These are phyloP conservation scores for Epichloe elymi DNA, from an alignment of 2,329 filamentous ascomycete species.

Conservation along the genomic window DNA sequence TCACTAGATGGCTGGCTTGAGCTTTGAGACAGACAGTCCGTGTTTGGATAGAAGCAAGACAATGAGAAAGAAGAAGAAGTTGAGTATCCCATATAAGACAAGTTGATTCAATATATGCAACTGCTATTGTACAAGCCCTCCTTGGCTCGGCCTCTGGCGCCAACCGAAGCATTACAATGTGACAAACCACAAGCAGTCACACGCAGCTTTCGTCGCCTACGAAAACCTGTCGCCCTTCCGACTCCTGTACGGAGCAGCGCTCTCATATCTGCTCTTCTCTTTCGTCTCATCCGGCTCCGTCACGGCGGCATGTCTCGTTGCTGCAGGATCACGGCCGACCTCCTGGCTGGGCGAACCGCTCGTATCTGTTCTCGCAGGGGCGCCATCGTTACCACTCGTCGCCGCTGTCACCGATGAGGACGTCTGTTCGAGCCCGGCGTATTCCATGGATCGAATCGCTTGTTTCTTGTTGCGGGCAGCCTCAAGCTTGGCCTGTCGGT, in stretches of 20 bases:
- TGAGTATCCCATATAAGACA: background rate
- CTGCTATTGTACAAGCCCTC: background rate
- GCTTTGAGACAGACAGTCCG: too few species aligned
- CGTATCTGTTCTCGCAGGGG: slow-evolving; percentile 44
- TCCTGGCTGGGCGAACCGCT: slow-evolving; percentile 56
- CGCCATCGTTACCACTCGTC: slow-evolving; percentile 21
- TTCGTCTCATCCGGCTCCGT: slow-evolving; percentile 51
- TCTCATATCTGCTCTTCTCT: slow-evolving; percentile 88
- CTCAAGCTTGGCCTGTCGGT: slow-evolving; percentile 60
- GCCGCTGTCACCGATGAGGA: slow-evolving; percentile 21
- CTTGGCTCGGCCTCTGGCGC: background rate
- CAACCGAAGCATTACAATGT: background rate
- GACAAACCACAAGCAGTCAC: background rate
- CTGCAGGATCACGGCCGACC: slow-evolving; percentile 66
- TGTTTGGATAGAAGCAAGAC: background rate
- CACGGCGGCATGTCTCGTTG: slow-evolving; percentile 66
- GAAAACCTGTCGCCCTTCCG: slow-evolving; percentile 80
- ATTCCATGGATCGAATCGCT: slow-evolving; percentile 40
- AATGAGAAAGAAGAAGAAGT: background rate
- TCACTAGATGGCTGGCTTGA: too few species aligned
- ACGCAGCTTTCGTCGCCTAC: slow-evolving; percentile 14
- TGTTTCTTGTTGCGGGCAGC: slow-evolving; percentile 53
- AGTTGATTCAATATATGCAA: background rate
- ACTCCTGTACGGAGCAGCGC: slow-evolving; percentile 58
- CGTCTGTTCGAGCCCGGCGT: slow-evolving; percentile 25